Evolutionary conservation across 192 early-diverging fungal genomes (phyloP), one percentile per base, ranked within the genome.

Genomic region (Radiomyces spectabilis): DNA sequence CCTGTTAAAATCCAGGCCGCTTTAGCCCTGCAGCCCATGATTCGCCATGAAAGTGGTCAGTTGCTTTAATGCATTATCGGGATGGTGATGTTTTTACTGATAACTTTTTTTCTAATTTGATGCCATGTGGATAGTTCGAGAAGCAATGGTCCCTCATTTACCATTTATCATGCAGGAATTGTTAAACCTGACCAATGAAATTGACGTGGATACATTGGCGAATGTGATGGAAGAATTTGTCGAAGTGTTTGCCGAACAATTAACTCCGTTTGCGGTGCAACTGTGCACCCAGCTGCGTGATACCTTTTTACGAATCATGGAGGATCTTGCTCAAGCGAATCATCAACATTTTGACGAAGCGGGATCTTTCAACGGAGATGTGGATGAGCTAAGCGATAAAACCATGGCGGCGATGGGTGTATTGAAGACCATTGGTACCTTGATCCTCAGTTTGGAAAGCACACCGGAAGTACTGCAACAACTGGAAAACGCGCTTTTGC

Each of bases 191-290:
- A 95, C 87, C 0, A 92, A 94, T 74, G 79, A 93, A 64, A 91
- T 96, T 48, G 94, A 99, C 69, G 80, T 92, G 61, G 94, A 97
- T 60, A 89, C 85, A 5, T 74, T 99, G 5, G 78, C 92, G 0
- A 71, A 69, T 24, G 86, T 93, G 30, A 91, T 97, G 78, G 92
- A 97, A 49, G 81, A 83, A 52, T 84, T 99, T 68, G 92, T 97
- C 4, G 88, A 88, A 57, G 82, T 87, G 22, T 99, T 91, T 77
- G 79, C 93, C 25, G 83, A 91, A 32, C 83, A 93, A 59, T 75
- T 99, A 64, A 81, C 81, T 12, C 97, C 97, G 4, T 99, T 94
- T 68, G 91, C 97, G 3, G 81, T 89, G 24, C 81, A 96, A 66
- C 82, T 99, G 13, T 85, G 82, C 49, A 78, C 81, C 38, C 89